Conservation (phyloP, 306 rosid species). For the Comarum palustre region DNA sequence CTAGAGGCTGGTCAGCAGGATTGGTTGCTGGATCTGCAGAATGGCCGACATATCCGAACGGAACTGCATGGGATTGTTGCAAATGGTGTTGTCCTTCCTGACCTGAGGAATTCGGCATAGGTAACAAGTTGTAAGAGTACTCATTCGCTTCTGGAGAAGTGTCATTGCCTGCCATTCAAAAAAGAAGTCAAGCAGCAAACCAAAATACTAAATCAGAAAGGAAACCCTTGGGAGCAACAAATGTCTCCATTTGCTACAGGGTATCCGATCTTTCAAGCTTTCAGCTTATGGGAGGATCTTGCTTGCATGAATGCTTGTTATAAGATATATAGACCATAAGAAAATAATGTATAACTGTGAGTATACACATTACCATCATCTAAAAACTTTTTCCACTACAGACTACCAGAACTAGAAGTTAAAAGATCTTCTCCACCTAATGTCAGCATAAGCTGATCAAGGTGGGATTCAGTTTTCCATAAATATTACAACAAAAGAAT, state of each 20-base stretch:
- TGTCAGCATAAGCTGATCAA: not conserved
- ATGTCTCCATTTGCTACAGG: slow-evolving; percentile 1
- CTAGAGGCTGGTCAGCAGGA: slow-evolving; percentile 91
- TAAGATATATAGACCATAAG: not conserved
- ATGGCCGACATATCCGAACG: slow-evolving; percentile 45
- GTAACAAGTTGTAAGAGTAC: slow-evolving; percentile 46
- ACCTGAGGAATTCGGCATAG: slow-evolving; percentile 45
- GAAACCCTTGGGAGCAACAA: slow-evolving; percentile 1
- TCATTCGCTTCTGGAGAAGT: slow-evolving; percentile 51
- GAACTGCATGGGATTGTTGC: slow-evolving; percentile 47
- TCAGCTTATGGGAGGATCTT: not conserved
- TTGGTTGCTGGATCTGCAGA: slow-evolving; percentile 46
- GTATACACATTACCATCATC: not conserved
- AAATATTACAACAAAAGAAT: not conserved
- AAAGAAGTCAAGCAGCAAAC: slow-evolving; percentile 39
- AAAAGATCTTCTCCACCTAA: not conserved
- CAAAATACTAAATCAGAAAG: slow-evolving; percentile 1
- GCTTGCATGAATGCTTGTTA: not conserved
- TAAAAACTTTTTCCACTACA: not conserved
- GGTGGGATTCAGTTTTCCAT: not conserved
- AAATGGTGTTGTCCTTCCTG: slow-evolving; percentile 54
- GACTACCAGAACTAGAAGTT: not conserved
- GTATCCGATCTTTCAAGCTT: not conserved
- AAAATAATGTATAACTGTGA: not conserved
- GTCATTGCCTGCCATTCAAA: slow-evolving; percentile 56